These are phyloP conservation scores for Mycena citricolor DNA, from an alignment of 1,284 basidiomycete genomes.

Conservation along the genomic window DNA sequence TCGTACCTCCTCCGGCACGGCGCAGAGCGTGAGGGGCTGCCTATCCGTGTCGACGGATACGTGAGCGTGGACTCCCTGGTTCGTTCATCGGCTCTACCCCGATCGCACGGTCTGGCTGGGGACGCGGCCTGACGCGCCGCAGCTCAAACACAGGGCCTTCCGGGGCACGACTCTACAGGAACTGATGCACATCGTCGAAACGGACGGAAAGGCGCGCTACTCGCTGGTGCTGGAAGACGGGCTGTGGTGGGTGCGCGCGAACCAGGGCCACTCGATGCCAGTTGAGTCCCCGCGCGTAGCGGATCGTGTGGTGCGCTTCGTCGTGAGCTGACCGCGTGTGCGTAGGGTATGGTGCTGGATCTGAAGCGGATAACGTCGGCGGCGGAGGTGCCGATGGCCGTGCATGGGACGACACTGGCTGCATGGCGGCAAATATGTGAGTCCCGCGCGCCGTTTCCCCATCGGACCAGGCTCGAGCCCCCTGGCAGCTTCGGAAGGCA, in stretches of 20 bases:
- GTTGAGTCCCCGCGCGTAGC: conserved; percentile 35
- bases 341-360: conserved; percentile 64
- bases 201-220: conserved; percentile 79
- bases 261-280: conserved; percentile 90
- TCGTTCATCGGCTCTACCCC: conserved; percentile 29
- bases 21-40: conserved; percentile 69
- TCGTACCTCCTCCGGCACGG: conserved; percentile 86
- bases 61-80: conserved; percentile 74
- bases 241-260: conserved; percentile 88
- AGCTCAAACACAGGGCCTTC: conserved; percentile 39
- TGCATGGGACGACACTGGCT: conserved; percentile 71
- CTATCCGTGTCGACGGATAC: conserved; percentile 79
- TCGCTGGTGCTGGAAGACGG: conserved; percentile 47
- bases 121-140: conserved; percentile 1
- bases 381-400: conserved; percentile 68
- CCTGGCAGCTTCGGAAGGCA: conserved; percentile 52
- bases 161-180: conserved; percentile 36
- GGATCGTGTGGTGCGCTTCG: neutral
- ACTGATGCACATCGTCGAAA: conserved; percentile 70
- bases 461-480: no score
- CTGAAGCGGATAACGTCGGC: conserved; percentile 60
- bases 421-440: conserved; percentile 76
- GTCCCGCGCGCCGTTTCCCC: conserved; percentile 23
- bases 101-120: neutral
- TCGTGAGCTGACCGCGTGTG: neutral